Conservation (phyloP, 2,329 filamentous ascomycete genomes). For the Trichoderma sp. region DNA sequence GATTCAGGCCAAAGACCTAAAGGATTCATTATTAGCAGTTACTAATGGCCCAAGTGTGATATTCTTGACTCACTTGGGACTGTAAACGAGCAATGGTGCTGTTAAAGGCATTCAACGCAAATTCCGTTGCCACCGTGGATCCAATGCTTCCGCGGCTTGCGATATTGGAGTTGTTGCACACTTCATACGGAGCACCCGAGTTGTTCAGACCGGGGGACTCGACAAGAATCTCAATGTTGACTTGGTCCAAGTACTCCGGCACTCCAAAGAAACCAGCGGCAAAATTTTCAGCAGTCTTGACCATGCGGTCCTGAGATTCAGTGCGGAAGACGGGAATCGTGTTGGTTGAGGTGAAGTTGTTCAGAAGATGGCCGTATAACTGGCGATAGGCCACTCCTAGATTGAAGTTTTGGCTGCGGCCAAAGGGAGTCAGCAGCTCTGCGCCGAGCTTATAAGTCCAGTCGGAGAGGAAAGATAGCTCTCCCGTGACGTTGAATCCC, state of each 20-base stretch:
- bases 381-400: conserved; percentile 5
- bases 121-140: not conserved
- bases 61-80: not conserved
- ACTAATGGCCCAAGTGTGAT: not conserved
- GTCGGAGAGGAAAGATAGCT: not conserved
- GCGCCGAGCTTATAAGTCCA: conserved; percentile 5
- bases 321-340: conserved; percentile 6
- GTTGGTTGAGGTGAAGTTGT: not conserved
- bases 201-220: not conserved
- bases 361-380: not conserved
- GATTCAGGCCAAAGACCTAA: not conserved
- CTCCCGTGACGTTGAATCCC: not conserved
- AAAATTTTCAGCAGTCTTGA: not conserved
- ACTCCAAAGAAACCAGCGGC: not conserved
- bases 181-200: not conserved
- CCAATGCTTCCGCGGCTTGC: not conserved
- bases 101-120: not conserved
- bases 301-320: not conserved
- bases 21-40: not conserved
- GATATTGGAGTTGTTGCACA: not conserved
- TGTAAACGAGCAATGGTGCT: not conserved
- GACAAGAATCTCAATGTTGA: not conserved
- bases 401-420: conserved; percentile 13
- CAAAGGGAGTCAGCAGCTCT: conserved; percentile 3
- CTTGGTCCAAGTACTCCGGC: not conserved